phyloP scores from a whole-genome alignment of 2,329 filamentous ascomycete genomes.

The Aspergillus neoniger region DNA sequence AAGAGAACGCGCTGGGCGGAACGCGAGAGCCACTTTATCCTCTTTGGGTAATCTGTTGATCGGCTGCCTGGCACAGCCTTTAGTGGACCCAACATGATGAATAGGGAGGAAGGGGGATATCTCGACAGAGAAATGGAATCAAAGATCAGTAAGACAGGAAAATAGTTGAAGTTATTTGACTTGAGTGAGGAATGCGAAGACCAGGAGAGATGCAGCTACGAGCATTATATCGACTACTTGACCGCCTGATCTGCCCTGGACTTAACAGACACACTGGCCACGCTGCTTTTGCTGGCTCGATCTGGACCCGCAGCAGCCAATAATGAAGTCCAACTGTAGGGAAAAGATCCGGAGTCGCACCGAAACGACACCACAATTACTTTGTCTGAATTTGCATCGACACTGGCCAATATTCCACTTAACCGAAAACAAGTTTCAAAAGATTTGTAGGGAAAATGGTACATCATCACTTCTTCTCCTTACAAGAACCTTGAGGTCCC shows the following conservation, averaged over 20 bases:
- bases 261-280: not conserved
- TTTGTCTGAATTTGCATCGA: too few relatives aligned
- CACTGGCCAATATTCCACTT: too few relatives aligned
- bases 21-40: slow-evolving; percentile 43
- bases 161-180: not conserved
- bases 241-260: not conserved
- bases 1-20: slow-evolving; percentile 21
- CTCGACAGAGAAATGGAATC: not conserved
- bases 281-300: too few relatives aligned
- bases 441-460: too few relatives aligned
- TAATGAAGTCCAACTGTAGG: too few relatives aligned
- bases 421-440: too few relatives aligned
- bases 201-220: not conserved
- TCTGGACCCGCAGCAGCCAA: too few relatives aligned
- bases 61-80: slow-evolving; percentile 10
- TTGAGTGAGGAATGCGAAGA: not conserved
- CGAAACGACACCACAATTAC: too few relatives aligned
- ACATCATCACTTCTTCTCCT: too few relatives aligned
- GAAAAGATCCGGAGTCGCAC: too few relatives aligned
- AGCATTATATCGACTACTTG: not conserved
- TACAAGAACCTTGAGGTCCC: too few relatives aligned
- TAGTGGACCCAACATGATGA: not conserved
- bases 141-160: not conserved
- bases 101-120: not conserved
- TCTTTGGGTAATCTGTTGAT: slow-evolving; percentile 37